A percentile compares a stretch with the other conserved stretches of the same genome.
These are phyloP conservation scores for Saccharomycopsis hybrid DNA, from an alignment of 1,139 yeast species.

Conservation along the genomic window DNA sequence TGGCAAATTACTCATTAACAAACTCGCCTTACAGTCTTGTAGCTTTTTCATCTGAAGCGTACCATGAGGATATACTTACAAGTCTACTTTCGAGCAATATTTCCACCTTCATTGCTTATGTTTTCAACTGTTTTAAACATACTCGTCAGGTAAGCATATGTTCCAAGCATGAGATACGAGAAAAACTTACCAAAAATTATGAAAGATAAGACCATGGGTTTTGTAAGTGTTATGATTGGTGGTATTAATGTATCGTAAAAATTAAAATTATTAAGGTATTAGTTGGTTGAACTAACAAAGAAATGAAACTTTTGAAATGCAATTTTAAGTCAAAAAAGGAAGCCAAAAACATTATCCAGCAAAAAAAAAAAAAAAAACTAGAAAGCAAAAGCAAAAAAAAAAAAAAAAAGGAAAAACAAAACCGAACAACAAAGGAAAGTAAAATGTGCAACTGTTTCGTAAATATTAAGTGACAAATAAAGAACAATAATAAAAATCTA, in stretches of 20 bases:
- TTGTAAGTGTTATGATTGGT: neutral
- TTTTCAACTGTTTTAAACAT: no score
- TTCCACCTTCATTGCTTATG: no score
- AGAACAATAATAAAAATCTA: neutral
- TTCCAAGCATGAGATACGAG: no score
- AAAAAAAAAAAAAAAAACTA: neutral
- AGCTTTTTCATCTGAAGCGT: no score
- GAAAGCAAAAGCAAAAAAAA: neutral
- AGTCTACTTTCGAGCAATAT: no score
- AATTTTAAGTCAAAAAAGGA: neutral
- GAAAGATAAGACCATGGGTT: no score
- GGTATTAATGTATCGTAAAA: neutral
- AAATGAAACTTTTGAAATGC: neutral
- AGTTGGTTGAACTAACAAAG: neutral
- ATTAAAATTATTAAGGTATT: neutral
- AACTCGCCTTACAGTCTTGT: no score
- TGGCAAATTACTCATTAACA: no score
- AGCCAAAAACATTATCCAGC: neutral
- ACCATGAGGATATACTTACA: no score
- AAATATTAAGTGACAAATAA: neutral
- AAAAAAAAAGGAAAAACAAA: neutral
- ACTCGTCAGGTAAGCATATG: no score
- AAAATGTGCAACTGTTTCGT: no score
- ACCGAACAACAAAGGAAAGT: neutral
- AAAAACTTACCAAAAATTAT: no score